Base-by-base conservation (phyloP, 1,139 yeast species). In the Candida anutae region DNA sequence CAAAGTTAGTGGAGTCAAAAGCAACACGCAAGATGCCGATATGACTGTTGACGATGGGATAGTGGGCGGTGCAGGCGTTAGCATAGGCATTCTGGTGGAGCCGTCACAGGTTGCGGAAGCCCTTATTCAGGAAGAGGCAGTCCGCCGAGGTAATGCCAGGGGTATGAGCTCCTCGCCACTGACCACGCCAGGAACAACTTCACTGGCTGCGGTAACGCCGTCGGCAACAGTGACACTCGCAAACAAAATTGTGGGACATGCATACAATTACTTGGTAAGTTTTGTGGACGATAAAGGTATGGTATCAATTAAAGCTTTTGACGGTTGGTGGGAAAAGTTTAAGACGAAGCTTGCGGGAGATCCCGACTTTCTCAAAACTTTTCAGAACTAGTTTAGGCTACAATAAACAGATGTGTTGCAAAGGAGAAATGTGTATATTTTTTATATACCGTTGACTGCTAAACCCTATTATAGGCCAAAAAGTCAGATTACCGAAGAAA, bases 321-420 rank as follows among this genome's bases (percentile, higher is more conserved):
- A 90, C 50, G 79, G 74, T 21, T 90, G 99, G 99, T 88, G 98
- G 97, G 77, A 71, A 37, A 90, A 87, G 55, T 93, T 90, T 57
- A 81, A 73, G 50, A 57, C 72, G 10, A 78, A 81, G 46, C 48
- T 90, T 32, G 67, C 74, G 12, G 78, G 78, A 37, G 93, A 93
- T 48, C 96, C 96, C 1, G 73, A 72, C 31, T 90, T 85, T 46
- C 55, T 90, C 28, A 84, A 83, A 36, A 57, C 54, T 16, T 34
- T 59, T 20, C 36, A 35, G 16, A 25, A 25, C 14, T 15, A 26
- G 20, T 16, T n/a, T n/a, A n/a, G n/a, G n/a, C n/a, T n/a, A n/a
- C n/a, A n/a, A n/a, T n/a, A n/a, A n/a, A n/a, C n/a, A n/a, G n/a
- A n/a, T n/a, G n/a, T n/a, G n/a, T n/a, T n/a, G n/a, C n/a, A n/a